Evolutionary conservation across 2,329 filamentous ascomycete genomes (phyloP).

Genomic region (Pseudomassariella vexata): DNA sequence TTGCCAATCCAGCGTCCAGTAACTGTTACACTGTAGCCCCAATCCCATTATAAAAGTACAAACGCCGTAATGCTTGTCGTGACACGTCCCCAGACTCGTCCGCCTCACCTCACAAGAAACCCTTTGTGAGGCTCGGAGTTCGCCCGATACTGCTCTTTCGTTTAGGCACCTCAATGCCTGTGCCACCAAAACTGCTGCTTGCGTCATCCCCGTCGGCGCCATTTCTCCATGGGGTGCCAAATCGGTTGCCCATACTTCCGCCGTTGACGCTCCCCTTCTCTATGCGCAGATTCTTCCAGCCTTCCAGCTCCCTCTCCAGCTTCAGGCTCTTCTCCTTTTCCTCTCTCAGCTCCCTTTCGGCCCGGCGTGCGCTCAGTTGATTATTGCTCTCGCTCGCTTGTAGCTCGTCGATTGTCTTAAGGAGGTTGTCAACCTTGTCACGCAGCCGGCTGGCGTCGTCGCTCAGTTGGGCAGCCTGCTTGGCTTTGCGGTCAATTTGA

Average conservation of each 20-base stretch:
- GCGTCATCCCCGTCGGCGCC: constrained; percentile 35
- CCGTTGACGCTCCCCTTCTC: constrained; percentile 44
- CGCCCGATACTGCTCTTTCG: constrained; percentile 61
- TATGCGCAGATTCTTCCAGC: constrained; percentile 69
- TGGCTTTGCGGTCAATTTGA: constrained; percentile 90
- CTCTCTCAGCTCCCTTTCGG: constrained; percentile 84
- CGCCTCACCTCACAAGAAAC: constrained; percentile 54
- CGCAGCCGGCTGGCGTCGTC: constrained; percentile 82
- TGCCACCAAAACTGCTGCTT: constrained; percentile 19
- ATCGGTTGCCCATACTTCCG: constrained; percentile 18
- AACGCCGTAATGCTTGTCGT: too few species aligned
- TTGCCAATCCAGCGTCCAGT: too few species aligned
- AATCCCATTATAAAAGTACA: too few species aligned
- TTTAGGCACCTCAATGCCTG: constrained; percentile 50
- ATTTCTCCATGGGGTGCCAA: constrained; percentile 45
- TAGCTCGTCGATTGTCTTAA: constrained; percentile 88
- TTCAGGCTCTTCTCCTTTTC: constrained; percentile 76
- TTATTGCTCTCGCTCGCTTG: constrained; percentile 79
- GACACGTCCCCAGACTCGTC: too few species aligned
- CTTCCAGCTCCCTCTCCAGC: constrained; percentile 84
- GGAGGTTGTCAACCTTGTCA: constrained; percentile 85
- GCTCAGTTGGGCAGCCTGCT: constrained; percentile 70
- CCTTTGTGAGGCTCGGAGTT: constrained; percentile 67
- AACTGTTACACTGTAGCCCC: too few species aligned
- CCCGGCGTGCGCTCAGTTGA: constrained; percentile 76